Conservation (phyloP, 257 asterid genomes). For the Primulina huaijiensis region DNA sequence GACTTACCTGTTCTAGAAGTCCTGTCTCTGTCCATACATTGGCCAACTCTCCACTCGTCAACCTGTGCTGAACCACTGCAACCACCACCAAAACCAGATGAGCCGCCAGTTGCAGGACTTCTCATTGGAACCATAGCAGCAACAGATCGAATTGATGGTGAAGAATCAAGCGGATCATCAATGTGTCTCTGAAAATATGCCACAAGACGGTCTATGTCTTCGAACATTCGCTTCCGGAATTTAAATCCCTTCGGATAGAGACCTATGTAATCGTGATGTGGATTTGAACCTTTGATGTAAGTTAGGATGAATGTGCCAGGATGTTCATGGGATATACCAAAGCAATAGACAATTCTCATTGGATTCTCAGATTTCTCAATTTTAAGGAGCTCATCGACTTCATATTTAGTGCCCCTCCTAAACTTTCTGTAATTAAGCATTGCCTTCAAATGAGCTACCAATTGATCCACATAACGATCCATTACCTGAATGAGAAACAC, state of each 20-base stretch:
- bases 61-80: constrained; percentile 71
- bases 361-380: constrained; percentile 84
- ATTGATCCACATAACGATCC: constrained; percentile 99
- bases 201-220: constrained; percentile 83
- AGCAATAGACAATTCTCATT: constrained; percentile 82
- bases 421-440: constrained; percentile 96
- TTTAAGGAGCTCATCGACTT: constrained; percentile 78
- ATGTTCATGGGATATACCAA: constrained; percentile 93
- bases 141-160: constrained; percentile 74
- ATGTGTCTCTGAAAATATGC: constrained; percentile 88
- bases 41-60: constrained; percentile 74
- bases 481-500: constrained; percentile 54
- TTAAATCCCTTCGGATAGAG: constrained; percentile 91
- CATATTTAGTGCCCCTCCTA: constrained; percentile 72
- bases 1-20: constrained; percentile 57
- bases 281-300: constrained; percentile 85
- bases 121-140: constrained; percentile 95
- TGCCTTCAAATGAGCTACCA: constrained; percentile 79
- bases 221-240: constrained; percentile 87
- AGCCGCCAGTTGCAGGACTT: constrained; percentile 81
- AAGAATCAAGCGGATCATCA: constrained; percentile 75
- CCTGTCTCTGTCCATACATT: constrained; percentile 57
- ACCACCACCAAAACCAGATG: constrained; percentile 68
- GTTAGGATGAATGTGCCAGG: constrained; percentile 96
- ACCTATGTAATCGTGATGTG: constrained; percentile 94